phyloP scores from a whole-genome alignment of 2,329 filamentous ascomycete species.

The Trematosphaeria pertusa region DNA sequence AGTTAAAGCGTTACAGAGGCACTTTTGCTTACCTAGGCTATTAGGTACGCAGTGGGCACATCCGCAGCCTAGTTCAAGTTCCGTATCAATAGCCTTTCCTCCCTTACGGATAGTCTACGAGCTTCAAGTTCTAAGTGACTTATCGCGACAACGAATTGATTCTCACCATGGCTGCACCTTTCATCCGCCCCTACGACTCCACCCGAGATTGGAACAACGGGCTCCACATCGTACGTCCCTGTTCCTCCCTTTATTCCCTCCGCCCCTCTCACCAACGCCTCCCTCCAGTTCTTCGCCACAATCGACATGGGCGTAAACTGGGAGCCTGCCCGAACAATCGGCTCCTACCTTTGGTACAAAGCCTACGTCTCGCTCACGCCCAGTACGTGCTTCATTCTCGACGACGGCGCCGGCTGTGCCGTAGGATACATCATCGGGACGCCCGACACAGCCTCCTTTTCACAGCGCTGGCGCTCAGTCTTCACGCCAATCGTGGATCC shows the following conservation, averaged over 20 bases:
- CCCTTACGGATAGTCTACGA: too few relatives aligned
- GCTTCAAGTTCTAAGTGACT: too few relatives aligned
- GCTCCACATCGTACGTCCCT: slow-evolving; percentile 2
- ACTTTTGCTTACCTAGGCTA: too few relatives aligned
- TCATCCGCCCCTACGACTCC: slow-evolving; percentile 7
- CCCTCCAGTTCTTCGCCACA: slow-evolving; percentile 31
- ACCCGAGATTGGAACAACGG: neutral
- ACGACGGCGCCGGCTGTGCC: slow-evolving; percentile 37
- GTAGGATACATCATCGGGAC: slow-evolving; percentile 50
- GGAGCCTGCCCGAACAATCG: slow-evolving; percentile 38
- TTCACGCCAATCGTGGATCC: slow-evolving; percentile 35
- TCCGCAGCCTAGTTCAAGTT: too few relatives aligned
- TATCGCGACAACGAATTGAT: too few relatives aligned
- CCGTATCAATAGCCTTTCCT: too few relatives aligned
- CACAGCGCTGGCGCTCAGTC: slow-evolving; percentile 31
- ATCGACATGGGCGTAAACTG: slow-evolving; percentile 28
- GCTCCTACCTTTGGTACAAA: slow-evolving; percentile 42
- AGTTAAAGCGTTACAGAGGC: too few relatives aligned
- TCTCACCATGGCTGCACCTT: slow-evolving; percentile 2
- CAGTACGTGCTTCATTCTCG: slow-evolving; percentile 44
- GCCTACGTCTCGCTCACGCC: slow-evolving; percentile 40
- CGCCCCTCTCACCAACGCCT: neutral
- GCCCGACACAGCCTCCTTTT: slow-evolving; percentile 33
- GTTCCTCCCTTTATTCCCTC: neutral
- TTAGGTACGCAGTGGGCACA: too few relatives aligned